Evolutionary conservation across 2,329 filamentous ascomycete genomes (phyloP), one percentile per base, ranked within the genome.

Genomic region (Fusarium sp.): DNA sequence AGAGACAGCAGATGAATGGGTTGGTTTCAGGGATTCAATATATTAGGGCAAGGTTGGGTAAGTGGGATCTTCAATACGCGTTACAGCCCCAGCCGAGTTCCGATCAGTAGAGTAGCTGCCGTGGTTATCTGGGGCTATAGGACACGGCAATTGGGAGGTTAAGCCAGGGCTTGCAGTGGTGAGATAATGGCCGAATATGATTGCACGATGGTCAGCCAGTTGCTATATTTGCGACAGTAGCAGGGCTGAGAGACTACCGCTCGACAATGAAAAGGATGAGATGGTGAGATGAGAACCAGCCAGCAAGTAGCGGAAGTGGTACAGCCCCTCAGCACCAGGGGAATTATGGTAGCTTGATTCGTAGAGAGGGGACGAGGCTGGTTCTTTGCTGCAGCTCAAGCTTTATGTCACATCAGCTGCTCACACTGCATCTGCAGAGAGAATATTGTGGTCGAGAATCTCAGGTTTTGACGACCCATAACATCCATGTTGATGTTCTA

Each of bases 201-300:
- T 41, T 41, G 41, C 35, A 41, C 38, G 35, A 45, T 31, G 44
- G 53, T 38, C 44, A 67, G 60, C 60, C 71, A 56, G 53, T 49
- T 75, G 60, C 74, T 76, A 75, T 74, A 72, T 74, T 74, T 76
- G 73, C 55, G 59, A 69, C 72, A 65, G 44, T 47, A 36, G 18
- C 54, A 53, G 50, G 68, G 67, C 53, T 70, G 45, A 56, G 33
- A 35, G 39, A 25, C 27, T 44, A 44, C 46, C 10, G 38, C 42
- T 33, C 17, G 50, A 25, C 35, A n/a, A 35, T 22, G 36, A 31
- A 41, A 27, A 14, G 44, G 46, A 17, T 33, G 10, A 65, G 27
- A 46, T 29, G 25, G 25, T 39, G 35, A 35, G 46, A 29, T 41
- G 47, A 27, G 56, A n/a, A 29, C 56, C 29, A 45, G 44, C 42